phyloP scores from a whole-genome alignment of 345 rosid species.

The Carallia pectinifolia region DNA sequence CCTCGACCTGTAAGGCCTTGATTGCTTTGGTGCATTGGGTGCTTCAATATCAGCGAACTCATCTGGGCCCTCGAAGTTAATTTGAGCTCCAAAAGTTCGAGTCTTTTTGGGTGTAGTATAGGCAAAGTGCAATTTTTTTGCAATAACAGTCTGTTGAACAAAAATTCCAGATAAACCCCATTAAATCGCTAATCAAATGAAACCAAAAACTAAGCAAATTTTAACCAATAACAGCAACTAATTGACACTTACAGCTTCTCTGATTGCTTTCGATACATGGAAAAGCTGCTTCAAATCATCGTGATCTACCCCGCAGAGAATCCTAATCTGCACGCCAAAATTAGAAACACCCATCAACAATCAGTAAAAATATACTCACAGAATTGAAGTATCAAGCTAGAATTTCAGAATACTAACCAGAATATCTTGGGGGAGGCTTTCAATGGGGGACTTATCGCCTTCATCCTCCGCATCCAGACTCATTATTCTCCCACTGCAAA shows the following conservation, averaged over 20 bases:
- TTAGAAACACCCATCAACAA: not conserved
- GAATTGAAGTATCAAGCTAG: not conserved
- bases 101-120: conserved; percentile 67
- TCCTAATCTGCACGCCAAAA: conserved; percentile 43
- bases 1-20: conserved; percentile 29
- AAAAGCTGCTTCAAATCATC: conserved; percentile 66
- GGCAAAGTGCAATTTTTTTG: conserved; percentile 57
- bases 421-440: conserved; percentile 71
- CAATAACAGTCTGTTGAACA: conserved; percentile 51
- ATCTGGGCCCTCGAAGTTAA: conserved; percentile 27
- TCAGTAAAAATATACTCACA: not conserved
- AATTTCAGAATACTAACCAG: conserved; percentile 42
- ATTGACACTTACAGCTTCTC: conserved; percentile 63
- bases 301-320: conserved; percentile 67
- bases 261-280: conserved; percentile 57
- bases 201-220: not conserved
- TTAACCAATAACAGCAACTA: not conserved
- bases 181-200: not conserved
- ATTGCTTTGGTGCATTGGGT: conserved; percentile 61
- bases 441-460: conserved; percentile 46
- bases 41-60: conserved; percentile 47
- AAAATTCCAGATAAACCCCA: not conserved
- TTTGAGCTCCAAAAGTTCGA: conserved; percentile 38
- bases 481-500: conserved; percentile 31
- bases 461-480: not conserved